Evolutionary conservation across 2,329 filamentous ascomycete species (phyloP).

Genomic region (Biscogniauxia mediterranea): DNA sequence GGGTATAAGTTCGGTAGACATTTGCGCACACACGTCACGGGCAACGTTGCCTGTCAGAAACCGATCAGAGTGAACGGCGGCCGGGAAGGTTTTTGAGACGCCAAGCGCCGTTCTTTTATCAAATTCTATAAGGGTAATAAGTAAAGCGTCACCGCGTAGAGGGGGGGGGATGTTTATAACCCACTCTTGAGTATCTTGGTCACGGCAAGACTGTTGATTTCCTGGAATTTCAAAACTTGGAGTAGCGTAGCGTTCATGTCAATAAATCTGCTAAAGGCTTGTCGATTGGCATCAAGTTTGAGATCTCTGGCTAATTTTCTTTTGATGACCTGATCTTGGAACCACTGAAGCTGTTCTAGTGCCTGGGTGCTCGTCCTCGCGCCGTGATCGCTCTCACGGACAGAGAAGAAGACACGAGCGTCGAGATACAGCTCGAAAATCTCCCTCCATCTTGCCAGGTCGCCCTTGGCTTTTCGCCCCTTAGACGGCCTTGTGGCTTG

Average conservation of each 20-base stretch:
- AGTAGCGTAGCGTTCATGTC: conserved; percentile 72
- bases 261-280: conserved; percentile 67
- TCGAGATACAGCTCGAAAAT: conserved; percentile 82
- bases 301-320: conserved; percentile 60
- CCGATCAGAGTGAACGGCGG: conserved; percentile 55
- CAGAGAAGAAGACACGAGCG: conserved; percentile 78
- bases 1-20: conserved; percentile 69
- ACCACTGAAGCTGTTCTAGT: conserved; percentile 66
- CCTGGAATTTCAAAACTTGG: conserved; percentile 79
- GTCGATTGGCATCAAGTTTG: conserved; percentile 62
- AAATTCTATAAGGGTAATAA: conserved; percentile 57
- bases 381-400: conserved; percentile 68
- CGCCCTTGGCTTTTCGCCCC: conserved; percentile 57
- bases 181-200: conserved; percentile 82
- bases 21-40: conserved; percentile 71
- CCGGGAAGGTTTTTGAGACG: conserved; percentile 61
- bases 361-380: conserved; percentile 65
- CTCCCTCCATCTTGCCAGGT: conserved; percentile 73
- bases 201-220: conserved; percentile 76
- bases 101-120: conserved; percentile 80
- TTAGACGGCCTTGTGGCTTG: conserved; percentile 62
- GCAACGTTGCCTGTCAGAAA: conserved; percentile 68
- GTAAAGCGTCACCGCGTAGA: conserved; percentile 4
- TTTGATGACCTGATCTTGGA: conserved; percentile 64
- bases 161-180: conserved; percentile 24